Conservation (phyloP, 305 asterid species). For the Fraxinus sp. region DNA sequence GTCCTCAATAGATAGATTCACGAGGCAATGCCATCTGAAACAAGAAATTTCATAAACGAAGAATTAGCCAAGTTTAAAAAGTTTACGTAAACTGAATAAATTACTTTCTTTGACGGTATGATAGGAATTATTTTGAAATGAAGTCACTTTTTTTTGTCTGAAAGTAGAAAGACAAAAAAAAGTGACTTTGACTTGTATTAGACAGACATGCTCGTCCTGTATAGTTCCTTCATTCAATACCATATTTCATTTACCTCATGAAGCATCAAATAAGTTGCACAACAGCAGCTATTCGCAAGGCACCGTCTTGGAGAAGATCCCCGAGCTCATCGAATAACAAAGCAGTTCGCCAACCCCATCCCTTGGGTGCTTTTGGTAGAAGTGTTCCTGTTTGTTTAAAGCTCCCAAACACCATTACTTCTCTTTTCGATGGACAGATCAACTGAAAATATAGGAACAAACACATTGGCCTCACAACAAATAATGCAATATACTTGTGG, state of each 20-base stretch:
- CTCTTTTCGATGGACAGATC: slow-evolving; percentile 96
- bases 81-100: neutral
- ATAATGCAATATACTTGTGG: neutral
- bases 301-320: slow-evolving; percentile 80
- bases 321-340: slow-evolving; percentile 79
- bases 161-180: neutral
- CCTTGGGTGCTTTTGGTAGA: slow-evolving; percentile 96
- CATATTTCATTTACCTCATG: slow-evolving; percentile 12
- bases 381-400: slow-evolving; percentile 94
- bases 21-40: slow-evolving; percentile 24
- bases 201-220: neutral
- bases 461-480: neutral
- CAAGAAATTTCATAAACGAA: neutral
- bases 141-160: neutral
- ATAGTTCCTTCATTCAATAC: neutral
- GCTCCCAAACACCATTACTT: slow-evolving; percentile 97
- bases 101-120: neutral
- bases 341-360: slow-evolving; percentile 99
- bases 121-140: neutral
- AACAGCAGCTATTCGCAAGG: slow-evolving; percentile 80
- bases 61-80: neutral
- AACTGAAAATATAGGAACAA: slow-evolving; percentile 42
- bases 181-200: neutral
- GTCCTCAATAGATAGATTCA: slow-evolving; percentile 12
- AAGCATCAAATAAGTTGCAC: slow-evolving; percentile 63